A percentile compares a stretch with the other conserved stretches of the same genome.
phyloP scores from a whole-genome alignment of 805 yeast species.

The Maudiozyma serrabonitensis region DNA sequence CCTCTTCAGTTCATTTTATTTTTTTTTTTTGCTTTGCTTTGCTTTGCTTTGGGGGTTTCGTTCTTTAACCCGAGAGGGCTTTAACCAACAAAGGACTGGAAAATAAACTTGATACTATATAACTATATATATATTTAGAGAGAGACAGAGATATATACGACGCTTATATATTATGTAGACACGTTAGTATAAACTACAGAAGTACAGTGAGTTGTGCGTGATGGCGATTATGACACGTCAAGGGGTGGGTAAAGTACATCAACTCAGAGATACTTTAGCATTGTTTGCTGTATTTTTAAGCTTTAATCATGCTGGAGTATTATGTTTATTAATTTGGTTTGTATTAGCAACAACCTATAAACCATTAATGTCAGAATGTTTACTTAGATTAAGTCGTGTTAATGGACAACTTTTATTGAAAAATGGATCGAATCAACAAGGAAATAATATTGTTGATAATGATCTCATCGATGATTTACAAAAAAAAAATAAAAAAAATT shows the following conservation, averaged over 20 bases:
- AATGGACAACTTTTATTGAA: background rate
- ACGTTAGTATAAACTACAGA: no score
- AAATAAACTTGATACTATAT: no score
- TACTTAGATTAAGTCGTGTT: conserved; percentile 8
- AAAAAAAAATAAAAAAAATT: background rate
- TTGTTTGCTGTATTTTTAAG: conserved; percentile 25
- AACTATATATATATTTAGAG: no score
- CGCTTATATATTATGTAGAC: no score
- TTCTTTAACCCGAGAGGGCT: no score
- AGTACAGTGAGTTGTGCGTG: no score
- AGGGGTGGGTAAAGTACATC: conserved; percentile 8
- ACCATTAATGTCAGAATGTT: conserved; percentile 21
- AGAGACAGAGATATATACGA: no score
- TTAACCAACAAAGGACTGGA: no score
- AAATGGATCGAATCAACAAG: no score
- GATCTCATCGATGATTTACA: background rate
- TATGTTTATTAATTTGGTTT: conserved; percentile 19
- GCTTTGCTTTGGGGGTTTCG: no score
- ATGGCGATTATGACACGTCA: background rate
- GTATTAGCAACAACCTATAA: conserved; percentile 21
- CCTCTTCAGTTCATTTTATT: no score
- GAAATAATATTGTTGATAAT: background rate
- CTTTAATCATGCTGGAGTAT: conserved; percentile 22
- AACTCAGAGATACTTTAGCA: conserved; percentile 26
- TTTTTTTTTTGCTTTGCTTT: no score